Conservation (phyloP, 1,139 yeast genomes). For the Lodderomyces jiufengensis region DNA sequence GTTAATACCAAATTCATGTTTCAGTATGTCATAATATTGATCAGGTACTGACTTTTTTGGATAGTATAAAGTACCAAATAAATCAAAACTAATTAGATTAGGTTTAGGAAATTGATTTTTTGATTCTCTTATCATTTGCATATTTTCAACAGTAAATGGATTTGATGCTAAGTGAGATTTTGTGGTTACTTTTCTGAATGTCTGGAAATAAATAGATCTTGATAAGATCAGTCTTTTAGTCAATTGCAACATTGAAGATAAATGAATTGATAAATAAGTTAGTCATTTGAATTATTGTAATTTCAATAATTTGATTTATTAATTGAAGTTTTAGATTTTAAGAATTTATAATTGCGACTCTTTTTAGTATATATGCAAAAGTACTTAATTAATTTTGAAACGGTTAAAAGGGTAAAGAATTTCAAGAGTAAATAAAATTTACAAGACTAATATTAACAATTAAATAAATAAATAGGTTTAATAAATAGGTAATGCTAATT, state of each 20-base stretch:
- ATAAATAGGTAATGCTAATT: no score
- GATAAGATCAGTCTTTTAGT: neutral
- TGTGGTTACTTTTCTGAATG: conserved; percentile 3
- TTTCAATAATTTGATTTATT: no score
- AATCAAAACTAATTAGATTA: conserved; percentile 58
- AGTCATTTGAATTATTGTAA: no score
- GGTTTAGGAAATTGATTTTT: conserved; percentile 37
- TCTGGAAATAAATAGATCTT: neutral
- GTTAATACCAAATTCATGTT: conserved; percentile 38
- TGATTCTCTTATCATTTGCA: conserved; percentile 29
- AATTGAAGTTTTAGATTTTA: no score
- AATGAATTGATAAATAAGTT: neutral
- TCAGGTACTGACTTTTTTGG: conserved; percentile 52
- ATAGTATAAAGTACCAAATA: conserved; percentile 60
- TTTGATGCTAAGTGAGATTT: conserved; percentile 20
- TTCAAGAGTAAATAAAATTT: no score
- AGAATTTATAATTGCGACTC: no score
- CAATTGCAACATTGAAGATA: neutral
- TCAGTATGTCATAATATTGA: conserved; percentile 50
- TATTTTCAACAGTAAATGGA: conserved; percentile 25
- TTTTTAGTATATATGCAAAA: no score
- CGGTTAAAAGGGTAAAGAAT: no score
- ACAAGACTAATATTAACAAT: no score
- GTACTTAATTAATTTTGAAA: no score
- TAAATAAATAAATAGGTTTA: no score